A percentile compares a stretch with the other conserved stretches of the same genome.
These are phyloP conservation scores for Ceratocystis alfenasii DNA, from an alignment of 2,329 filamentous ascomycete genomes.

Conservation along the genomic window DNA sequence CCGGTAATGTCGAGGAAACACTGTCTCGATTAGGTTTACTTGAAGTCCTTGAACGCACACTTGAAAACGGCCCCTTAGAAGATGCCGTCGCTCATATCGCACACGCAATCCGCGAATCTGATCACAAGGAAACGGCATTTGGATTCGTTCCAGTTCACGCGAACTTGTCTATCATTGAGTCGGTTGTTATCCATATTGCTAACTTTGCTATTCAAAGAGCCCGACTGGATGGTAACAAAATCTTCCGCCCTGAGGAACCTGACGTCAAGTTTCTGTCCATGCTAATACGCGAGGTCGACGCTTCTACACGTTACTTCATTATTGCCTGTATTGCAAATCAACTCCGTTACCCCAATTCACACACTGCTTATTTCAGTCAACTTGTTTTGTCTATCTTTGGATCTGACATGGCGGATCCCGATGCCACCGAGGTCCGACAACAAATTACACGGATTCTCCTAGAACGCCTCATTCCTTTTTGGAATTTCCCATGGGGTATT, in stretches of 20 bases:
- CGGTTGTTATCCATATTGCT: slow-evolving; percentile 72
- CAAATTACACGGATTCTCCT: slow-evolving; percentile 81
- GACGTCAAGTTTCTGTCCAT: slow-evolving; percentile 64
- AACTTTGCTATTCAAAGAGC: slow-evolving; percentile 54
- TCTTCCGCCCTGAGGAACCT: slow-evolving; percentile 34
- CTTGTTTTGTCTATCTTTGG: slow-evolving; percentile 76
- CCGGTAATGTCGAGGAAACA: slow-evolving; percentile 48
- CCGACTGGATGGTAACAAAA: slow-evolving; percentile 45
- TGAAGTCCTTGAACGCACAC: slow-evolving; percentile 47
- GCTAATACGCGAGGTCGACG: slow-evolving; percentile 60
- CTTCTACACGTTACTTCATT: slow-evolving; percentile 74
- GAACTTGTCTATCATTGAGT: slow-evolving; percentile 62
- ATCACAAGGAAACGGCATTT: slow-evolving; percentile 46
- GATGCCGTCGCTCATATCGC: slow-evolving; percentile 67
- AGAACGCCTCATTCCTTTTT: slow-evolving; percentile 76
- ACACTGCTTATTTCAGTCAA: slow-evolving; percentile 88
- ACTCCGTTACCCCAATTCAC: slow-evolving; percentile 74
- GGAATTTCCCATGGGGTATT: slow-evolving; percentile 92
- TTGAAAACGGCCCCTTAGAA: slow-evolving; percentile 51
- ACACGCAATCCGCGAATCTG: slow-evolving; percentile 51
- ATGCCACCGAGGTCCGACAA: slow-evolving; percentile 73
- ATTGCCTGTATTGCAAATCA: slow-evolving; percentile 80
- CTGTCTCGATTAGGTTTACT: slow-evolving; percentile 45
- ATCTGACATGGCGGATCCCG: slow-evolving; percentile 57
- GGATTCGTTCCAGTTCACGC: slow-evolving; percentile 56